A percentile compares a stretch with the other conserved stretches of the same genome.
Evolutionary conservation across 176 grass and related monocot species (phyloP).

Genomic region (Eremochloa ophiuroides): DNA sequence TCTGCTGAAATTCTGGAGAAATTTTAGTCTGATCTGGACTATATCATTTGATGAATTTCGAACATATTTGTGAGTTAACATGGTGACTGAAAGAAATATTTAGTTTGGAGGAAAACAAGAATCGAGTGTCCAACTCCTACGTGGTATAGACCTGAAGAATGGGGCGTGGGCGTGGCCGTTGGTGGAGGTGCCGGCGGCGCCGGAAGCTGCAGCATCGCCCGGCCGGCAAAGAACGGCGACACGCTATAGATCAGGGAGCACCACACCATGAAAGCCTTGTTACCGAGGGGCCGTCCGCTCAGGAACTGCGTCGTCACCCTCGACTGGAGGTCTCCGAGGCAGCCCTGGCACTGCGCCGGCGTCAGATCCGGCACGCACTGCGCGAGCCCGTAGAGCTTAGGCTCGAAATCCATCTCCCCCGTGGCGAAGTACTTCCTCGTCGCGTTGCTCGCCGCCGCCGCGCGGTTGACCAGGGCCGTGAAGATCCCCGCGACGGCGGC

Average conservation of each 20-base stretch:
- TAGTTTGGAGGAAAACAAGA: background rate
- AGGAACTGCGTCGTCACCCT: background rate
- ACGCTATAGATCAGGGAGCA: background rate
- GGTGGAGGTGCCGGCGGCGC: background rate
- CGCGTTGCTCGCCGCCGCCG: constrained; percentile 11
- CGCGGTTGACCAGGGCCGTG: constrained; percentile 3
- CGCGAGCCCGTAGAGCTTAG: constrained; percentile 44
- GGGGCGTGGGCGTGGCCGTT: background rate
- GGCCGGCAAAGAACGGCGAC: background rate
- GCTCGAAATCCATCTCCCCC: constrained; percentile 20
- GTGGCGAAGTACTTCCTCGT: constrained; percentile 44
- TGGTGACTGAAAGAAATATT: background rate
- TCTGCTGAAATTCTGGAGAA: too few relatives aligned
- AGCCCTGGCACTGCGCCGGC: constrained; percentile 18
- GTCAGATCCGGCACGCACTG: constrained; percentile 48
- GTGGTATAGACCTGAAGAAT: background rate
- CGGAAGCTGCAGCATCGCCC: background rate
- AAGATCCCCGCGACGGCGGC: constrained; percentile 12
- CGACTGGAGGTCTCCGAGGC: background rate
- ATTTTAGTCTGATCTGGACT: background rate
- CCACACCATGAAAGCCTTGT: background rate
- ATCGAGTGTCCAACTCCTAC: background rate
- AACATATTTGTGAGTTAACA: background rate
- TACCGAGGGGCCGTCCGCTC: background rate
- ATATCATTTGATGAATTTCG: background rate